Evolutionary conservation across 306 rosid species (phyloP), one percentile per base, ranked within the genome.

Genomic region (Cicer chorassanicum): DNA sequence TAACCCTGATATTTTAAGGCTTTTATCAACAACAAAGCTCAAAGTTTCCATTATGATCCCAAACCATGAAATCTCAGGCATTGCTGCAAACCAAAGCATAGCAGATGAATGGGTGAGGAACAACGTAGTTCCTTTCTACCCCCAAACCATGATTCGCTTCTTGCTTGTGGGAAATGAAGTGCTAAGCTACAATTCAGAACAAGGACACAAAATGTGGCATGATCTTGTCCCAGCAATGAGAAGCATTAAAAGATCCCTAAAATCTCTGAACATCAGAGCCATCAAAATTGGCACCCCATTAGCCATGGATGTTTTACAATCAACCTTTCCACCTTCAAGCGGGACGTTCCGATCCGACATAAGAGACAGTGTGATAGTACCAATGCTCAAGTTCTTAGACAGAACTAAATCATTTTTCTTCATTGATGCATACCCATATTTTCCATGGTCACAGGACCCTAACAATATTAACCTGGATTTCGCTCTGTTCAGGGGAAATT

Each of bases 151-250:
- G 83, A 88, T 93, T 60, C 89, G 87, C 9, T 85, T 40, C 74
- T 64, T 93, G 1, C 96, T 93, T 2, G 90, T 93, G 6, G 97
- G 98, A 4, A 89, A 89, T 5, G 97, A 93, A 80, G 87, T 93
- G 39, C 78, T 91, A 12, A 89, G 92, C 83, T 83, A 70, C 80
- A 44, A 50, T 63, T 75, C 96, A 0, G 84, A 82, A 53, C 70
- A 76, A 50, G 96, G 80, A 15, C 86, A 70, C 60, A 77, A 9
- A 64, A 74, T 83, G 65, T 89, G 98, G 98, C 68, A 9, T 3
- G 82, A 86, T 54, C 88, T 91, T 57, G 98, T 91, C 29, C 97
- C 98, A 0, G 93, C 93, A 40, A 88, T 93, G 92, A 73, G 40
- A 65, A 83, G 65, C 46, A 81, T 93, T 12, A 74, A 77, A 46